Base-by-base conservation (phyloP, 176 grass and related monocot species). In the Carex parvula region DNA sequence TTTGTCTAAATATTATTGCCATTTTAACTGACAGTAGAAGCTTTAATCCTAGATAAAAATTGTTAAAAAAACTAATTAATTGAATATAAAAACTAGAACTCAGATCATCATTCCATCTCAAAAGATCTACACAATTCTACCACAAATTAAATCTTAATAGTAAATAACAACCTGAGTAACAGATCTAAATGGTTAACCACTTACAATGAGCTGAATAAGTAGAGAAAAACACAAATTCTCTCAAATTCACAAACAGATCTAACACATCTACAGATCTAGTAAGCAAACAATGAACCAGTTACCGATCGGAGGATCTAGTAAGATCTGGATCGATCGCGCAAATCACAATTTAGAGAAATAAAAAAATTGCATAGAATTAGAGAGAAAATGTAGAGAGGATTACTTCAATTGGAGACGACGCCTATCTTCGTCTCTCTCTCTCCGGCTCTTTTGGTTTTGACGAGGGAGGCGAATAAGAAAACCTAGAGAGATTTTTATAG, bases 191-290 rank as follows among this genome's bases (percentile, higher is more conserved):
- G 29, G 1, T 29, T 60, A 41, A 57, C 7, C 8, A 35, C 41
- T 61, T 61, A 62, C 46, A 16, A 30, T 33, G 54, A 80, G 22
- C 8, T 37, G 46, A 7, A 18, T 10, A 59, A 60, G 4, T 68
- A 68, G 4, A 35, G 16, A 33, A 80, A 42, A 59, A 64, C 5
- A 3, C 3, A 59, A 44, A 8, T 58, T 16, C 50, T 58, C 22
- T 5, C 26, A 16, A 81, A 64, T 81, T 64, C 79, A 5, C 32
- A 46, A 64, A 63, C 79, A 58, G 79, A 79, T 79, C 53, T 60
- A 79, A 56, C 75, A 79, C 48, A 79, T 55, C 33, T 26, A 54
- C 14, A 48, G 44, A 80, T 64, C 79, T 64, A 81, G 2, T n/a
- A 62, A 80, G 4, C 13, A 32, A 57, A 14, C 16, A 46, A 3